A percentile compares a stretch with the other conserved stretches of the same genome.
These are phyloP conservation scores for Ceratocystis cacaofunesta DNA, from an alignment of 2,329 filamentous ascomycete genomes.

Conservation along the genomic window DNA sequence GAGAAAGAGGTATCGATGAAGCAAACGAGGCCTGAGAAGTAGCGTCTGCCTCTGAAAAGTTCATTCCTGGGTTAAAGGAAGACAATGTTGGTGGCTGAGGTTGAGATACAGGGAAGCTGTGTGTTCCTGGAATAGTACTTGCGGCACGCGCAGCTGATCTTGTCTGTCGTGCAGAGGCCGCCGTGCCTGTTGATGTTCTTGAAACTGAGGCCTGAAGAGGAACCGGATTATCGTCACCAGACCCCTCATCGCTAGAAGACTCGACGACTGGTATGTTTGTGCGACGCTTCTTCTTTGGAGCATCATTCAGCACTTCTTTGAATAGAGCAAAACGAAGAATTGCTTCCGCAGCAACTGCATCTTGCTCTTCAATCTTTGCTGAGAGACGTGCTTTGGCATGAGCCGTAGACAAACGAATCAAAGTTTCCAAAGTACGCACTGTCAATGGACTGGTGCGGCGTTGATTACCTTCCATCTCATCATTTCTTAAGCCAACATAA, in stretches of 20 bases:
- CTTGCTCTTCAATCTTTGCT: constrained; percentile 73
- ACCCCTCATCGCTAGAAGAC: constrained; percentile 43
- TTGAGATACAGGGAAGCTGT: constrained; percentile 16
- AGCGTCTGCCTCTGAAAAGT: background rate
- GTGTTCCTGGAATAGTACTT: constrained; percentile 20
- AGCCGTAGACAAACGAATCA: constrained; percentile 94
- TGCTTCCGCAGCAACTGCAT: constrained; percentile 73
- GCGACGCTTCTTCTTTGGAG: constrained; percentile 71
- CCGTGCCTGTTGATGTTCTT: constrained; percentile 29
- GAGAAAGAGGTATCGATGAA: constrained; percentile 65
- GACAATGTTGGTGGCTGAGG: constrained; percentile 9
- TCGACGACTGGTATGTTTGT: constrained; percentile 43
- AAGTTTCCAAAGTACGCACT: constrained; percentile 87
- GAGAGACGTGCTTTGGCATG: constrained; percentile 88
- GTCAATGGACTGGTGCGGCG: constrained; percentile 89
- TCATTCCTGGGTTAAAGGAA: background rate
- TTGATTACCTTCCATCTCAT: constrained; percentile 89
- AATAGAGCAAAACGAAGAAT: constrained; percentile 92
- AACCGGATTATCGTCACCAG: constrained; percentile 25
- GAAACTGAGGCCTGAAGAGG: background rate
- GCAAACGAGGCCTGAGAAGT: constrained; percentile 47
- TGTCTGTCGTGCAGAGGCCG: constrained; percentile 17
- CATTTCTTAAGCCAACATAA: constrained; percentile 86
- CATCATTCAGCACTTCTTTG: constrained; percentile 75
- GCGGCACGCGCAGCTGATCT: constrained; percentile 23